Conservation (phyloP, 2,329 filamentous ascomycete species). For the Mariannaea elegans region DNA sequence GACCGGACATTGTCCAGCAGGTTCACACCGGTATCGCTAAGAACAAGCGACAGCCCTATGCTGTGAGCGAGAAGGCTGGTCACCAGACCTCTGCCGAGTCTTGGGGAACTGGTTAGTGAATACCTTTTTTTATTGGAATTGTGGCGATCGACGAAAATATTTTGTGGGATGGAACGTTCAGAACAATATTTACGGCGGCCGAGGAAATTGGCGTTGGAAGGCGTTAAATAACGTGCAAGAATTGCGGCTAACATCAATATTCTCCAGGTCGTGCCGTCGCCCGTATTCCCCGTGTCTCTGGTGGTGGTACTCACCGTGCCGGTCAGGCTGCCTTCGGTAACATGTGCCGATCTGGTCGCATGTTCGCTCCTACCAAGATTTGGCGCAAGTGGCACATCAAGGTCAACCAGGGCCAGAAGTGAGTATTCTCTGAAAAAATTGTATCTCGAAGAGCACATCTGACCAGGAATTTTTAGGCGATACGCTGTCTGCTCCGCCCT, state of each 20-base stretch:
- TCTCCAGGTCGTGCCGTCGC: conserved; percentile 91
- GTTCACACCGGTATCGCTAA: conserved; percentile 99
- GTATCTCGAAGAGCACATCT: conserved; percentile 17
- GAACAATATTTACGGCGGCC: not conserved
- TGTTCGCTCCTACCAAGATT: conserved; percentile 99
- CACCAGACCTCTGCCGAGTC: conserved; percentile 99
- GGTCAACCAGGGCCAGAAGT: conserved; percentile 99
- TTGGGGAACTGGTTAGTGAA: conserved; percentile 94
- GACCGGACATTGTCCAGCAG: conserved; percentile 98
- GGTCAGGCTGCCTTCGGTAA: conserved; percentile 99
- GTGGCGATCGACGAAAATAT: conserved; percentile 23
- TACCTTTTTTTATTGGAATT: conserved; percentile 21
- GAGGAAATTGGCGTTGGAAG: conserved; percentile 1
- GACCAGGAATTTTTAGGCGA: conserved; percentile 66
- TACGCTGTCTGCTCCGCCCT: conserved; percentile 98
- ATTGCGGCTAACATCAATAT: conserved; percentile 35
- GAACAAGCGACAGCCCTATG: conserved; percentile 99
- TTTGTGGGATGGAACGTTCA: conserved; percentile 25
- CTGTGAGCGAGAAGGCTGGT: conserved; percentile 99
- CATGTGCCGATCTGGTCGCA: conserved; percentile 99
- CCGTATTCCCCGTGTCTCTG: conserved; percentile 99
- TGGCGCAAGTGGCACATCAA: conserved; percentile 99
- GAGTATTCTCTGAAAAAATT: conserved; percentile 47
- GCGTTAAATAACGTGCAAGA: not conserved
- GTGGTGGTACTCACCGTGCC: conserved; percentile 99